Conservation (phyloP, 2,329 filamentous ascomycete genomes). For the Coniochaeta ligniaria region DNA sequence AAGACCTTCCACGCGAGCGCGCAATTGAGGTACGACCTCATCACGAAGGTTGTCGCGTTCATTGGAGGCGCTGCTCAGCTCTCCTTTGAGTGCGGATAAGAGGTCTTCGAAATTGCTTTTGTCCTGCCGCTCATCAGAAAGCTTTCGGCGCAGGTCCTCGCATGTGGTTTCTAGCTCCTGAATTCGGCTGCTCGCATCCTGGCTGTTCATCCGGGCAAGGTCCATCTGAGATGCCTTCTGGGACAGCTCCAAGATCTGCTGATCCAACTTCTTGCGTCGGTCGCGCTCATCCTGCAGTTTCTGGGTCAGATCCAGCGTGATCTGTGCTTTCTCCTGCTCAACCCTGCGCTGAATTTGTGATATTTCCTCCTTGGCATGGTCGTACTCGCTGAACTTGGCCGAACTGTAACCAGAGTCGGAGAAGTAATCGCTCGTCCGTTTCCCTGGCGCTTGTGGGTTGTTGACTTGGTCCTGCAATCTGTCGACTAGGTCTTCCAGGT, state of each 20-base stretch:
- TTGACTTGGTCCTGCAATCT: slow-evolving; percentile 71
- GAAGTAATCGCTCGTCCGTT: slow-evolving; percentile 93
- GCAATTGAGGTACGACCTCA: slow-evolving; percentile 74
- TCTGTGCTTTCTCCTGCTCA: slow-evolving; percentile 84
- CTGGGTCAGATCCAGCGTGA: slow-evolving; percentile 76
- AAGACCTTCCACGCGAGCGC: slow-evolving; percentile 68
- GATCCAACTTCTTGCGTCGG: slow-evolving; percentile 68
- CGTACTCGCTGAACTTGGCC: slow-evolving; percentile 64
- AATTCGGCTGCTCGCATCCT: slow-evolving; percentile 51
- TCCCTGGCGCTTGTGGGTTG: slow-evolving; percentile 49
- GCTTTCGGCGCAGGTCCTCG: slow-evolving; percentile 73
- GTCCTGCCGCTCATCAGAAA: slow-evolving; percentile 77
- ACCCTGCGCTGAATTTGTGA: slow-evolving; percentile 75
- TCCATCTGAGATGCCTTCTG: slow-evolving; percentile 64
- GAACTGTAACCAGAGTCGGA: slow-evolving; percentile 92
- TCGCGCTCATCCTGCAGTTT: slow-evolving; percentile 83
- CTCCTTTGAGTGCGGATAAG: slow-evolving; percentile 71
- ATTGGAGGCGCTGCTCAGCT: slow-evolving; percentile 74
- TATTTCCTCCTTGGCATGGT: slow-evolving; percentile 61
- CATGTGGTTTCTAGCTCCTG: slow-evolving; percentile 73
- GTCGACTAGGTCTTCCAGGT: slow-evolving; percentile 90
- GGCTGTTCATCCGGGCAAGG: slow-evolving; percentile 44
- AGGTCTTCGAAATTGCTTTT: slow-evolving; percentile 95
- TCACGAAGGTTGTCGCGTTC: slow-evolving; percentile 90
- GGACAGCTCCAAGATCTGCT: slow-evolving; percentile 76